A percentile compares a stretch with the other conserved stretches of the same genome.
Evolutionary conservation across 2,329 filamentous ascomycete species (phyloP).

Genomic region (Gaeumannomyces tritici): DNA sequence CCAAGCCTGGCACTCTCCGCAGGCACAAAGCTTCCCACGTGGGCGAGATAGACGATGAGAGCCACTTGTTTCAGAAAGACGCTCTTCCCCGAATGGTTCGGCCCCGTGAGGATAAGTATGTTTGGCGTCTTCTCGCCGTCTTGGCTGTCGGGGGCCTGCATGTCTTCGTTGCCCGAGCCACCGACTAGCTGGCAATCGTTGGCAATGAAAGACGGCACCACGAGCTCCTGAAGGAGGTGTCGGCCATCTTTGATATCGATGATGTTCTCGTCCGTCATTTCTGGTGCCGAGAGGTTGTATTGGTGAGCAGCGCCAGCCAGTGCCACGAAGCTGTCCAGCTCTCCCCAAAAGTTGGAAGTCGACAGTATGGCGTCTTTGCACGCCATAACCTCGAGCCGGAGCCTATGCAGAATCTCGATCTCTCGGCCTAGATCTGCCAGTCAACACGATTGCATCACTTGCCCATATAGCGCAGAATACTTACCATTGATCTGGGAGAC

Average conservation of each 20-base stretch:
- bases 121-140: slow-evolving; percentile 36
- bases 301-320: slow-evolving; percentile 67
- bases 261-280: slow-evolving; percentile 59
- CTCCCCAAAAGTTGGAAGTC: slow-evolving; percentile 74
- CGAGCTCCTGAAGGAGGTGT: slow-evolving; percentile 79
- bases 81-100: slow-evolving; percentile 95
- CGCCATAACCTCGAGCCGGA: slow-evolving; percentile 61
- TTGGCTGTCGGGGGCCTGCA: background rate
- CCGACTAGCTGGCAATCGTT: slow-evolving; percentile 69
- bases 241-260: slow-evolving; percentile 70
- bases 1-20: slow-evolving; percentile 69
- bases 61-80: slow-evolving; percentile 91
- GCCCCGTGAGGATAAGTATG: slow-evolving; percentile 77
- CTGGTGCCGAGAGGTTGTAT: slow-evolving; percentile 62
- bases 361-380: slow-evolving; percentile 55
- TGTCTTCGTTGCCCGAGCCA: slow-evolving; percentile 31
- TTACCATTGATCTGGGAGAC: slow-evolving; percentile 74
- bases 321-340: slow-evolving; percentile 78
- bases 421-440: slow-evolving; percentile 33
- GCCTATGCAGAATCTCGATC: slow-evolving; percentile 74
- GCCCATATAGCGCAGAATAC: slow-evolving; percentile 10
- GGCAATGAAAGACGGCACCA: slow-evolving; percentile 69
- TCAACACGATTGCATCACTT: background rate
- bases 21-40: slow-evolving; percentile 87
- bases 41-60: slow-evolving; percentile 83